Conservation (phyloP, 441 rosid genomes). For the Syzygium malaccense region DNA sequence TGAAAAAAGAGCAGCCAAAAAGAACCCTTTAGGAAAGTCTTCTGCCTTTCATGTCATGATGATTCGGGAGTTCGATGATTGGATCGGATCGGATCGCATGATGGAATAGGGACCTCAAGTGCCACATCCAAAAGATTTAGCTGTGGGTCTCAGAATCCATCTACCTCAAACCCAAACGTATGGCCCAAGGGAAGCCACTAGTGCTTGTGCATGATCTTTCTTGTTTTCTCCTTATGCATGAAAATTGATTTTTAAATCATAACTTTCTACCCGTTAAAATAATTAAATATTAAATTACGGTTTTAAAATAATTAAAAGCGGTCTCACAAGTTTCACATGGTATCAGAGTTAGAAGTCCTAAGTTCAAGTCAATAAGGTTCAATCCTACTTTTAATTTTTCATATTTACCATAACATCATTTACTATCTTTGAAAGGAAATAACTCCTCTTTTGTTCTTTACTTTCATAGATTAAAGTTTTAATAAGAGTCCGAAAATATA, state of each 20-base stretch:
- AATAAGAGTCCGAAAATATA: background rate
- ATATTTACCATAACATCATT: background rate
- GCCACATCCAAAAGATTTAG: background rate
- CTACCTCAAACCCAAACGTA: background rate
- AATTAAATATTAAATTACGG: too few species aligned
- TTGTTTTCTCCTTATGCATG: background rate
- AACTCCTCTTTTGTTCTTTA: background rate
- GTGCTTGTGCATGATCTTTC: background rate
- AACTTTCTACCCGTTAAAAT: background rate
- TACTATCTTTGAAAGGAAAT: background rate
- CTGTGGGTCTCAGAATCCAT: background rate
- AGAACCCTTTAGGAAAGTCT: background rate
- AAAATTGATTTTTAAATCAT: background rate
- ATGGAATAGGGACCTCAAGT: background rate
- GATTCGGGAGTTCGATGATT: background rate
- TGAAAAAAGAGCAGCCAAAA: background rate
- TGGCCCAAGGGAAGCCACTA: background rate
- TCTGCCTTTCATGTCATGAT: background rate
- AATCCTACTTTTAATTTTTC: background rate
- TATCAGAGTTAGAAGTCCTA: too few species aligned
- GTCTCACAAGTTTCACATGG: too few species aligned
- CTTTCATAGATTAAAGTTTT: background rate
- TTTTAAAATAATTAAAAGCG: too few species aligned
- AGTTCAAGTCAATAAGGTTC: too few species aligned
- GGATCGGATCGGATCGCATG: background rate